Evolutionary conservation across 2,329 filamentous ascomycete species (phyloP).

Genomic region (Fusarium sp.): DNA sequence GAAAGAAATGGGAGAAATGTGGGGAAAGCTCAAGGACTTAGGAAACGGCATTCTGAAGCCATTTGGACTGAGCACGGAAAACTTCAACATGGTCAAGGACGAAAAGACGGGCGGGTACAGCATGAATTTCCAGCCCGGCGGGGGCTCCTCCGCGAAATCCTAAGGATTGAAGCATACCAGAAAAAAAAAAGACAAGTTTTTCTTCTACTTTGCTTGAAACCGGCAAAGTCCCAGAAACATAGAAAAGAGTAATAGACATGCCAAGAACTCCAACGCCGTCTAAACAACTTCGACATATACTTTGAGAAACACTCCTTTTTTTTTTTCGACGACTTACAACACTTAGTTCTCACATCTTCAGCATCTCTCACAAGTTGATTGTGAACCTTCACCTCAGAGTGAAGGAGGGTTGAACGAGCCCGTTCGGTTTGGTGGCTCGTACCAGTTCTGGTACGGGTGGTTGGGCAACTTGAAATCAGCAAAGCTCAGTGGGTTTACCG

Average conservation of each 20-base stretch:
- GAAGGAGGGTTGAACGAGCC: slow-evolving; percentile 30
- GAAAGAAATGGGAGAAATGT: slow-evolving; percentile 94
- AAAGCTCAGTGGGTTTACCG: slow-evolving; percentile 76
- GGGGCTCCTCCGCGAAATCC: slow-evolving; percentile 17
- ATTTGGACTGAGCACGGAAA: slow-evolving; percentile 93
- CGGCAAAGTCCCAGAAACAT: slow-evolving; percentile 6
- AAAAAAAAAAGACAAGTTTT: background rate
- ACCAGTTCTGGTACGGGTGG: slow-evolving; percentile 85
- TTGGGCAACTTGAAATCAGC: slow-evolving; percentile 83
- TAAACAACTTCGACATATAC: slow-evolving; percentile 11
- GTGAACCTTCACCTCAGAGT: slow-evolving; percentile 2
- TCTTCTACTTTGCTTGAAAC: slow-evolving; percentile 9
- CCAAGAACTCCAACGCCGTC: slow-evolving; percentile 13
- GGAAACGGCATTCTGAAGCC: slow-evolving; percentile 93
- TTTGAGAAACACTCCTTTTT: background rate
- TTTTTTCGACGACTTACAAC: background rate
- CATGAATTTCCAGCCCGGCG: slow-evolving; percentile 78
- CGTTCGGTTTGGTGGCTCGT: slow-evolving; percentile 74
- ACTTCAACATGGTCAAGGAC: slow-evolving; percentile 94
- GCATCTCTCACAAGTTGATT: background rate
- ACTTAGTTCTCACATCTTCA: background rate
- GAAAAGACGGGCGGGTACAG: slow-evolving; percentile 91
- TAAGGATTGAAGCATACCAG: background rate
- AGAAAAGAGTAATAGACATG: slow-evolving; percentile 35
- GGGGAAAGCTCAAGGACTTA: slow-evolving; percentile 93